Evolutionary conservation across 2,329 filamentous ascomycete genomes (phyloP).

Genomic region (Calonectria naviculata): DNA sequence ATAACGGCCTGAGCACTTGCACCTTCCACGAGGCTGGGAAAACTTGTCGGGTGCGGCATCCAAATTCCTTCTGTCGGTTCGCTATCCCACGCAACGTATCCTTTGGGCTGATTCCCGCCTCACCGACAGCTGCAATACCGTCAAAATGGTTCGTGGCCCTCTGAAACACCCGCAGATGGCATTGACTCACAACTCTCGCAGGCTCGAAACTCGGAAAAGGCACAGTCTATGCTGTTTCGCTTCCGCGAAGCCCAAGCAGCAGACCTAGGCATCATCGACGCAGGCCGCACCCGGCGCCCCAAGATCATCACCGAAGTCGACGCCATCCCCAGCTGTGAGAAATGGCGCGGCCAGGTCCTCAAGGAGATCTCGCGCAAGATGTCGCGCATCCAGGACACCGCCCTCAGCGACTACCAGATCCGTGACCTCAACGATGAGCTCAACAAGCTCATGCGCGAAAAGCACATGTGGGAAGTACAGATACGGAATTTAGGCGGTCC

Average conservation of each 20-base stretch:
- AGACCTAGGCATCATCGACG: constrained; percentile 95
- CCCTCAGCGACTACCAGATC: constrained; percentile 96
- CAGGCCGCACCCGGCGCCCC: constrained; percentile 87
- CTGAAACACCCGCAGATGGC: accelerated
- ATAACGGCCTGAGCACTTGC: background rate
- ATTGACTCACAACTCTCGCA: constrained; percentile 47
- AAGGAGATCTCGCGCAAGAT: constrained; percentile 98
- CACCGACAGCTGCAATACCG: constrained; percentile 20
- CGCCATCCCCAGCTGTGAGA: constrained; percentile 88
- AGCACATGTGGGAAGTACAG: constrained; percentile 99
- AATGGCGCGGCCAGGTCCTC: constrained; percentile 97
- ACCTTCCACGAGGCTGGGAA: constrained; percentile 40
- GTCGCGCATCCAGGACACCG: constrained; percentile 90
- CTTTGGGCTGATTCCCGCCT: constrained; percentile 6
- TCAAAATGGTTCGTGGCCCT: constrained; percentile 40
- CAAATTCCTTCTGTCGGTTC: constrained; percentile 23
- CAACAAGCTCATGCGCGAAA: constrained; percentile 99
- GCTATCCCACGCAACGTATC: constrained; percentile 15
- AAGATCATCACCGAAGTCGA: constrained; percentile 90
- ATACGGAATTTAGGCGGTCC: constrained; percentile 96
- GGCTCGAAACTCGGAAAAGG: constrained; percentile 98
- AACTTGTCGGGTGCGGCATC: constrained; percentile 35
- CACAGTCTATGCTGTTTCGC: constrained; percentile 99
- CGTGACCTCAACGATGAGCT: constrained; percentile 99
- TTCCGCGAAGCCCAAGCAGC: constrained; percentile 98